Conservation (phyloP, 345 rosid genomes). For the Corchorus olitorius region DNA sequence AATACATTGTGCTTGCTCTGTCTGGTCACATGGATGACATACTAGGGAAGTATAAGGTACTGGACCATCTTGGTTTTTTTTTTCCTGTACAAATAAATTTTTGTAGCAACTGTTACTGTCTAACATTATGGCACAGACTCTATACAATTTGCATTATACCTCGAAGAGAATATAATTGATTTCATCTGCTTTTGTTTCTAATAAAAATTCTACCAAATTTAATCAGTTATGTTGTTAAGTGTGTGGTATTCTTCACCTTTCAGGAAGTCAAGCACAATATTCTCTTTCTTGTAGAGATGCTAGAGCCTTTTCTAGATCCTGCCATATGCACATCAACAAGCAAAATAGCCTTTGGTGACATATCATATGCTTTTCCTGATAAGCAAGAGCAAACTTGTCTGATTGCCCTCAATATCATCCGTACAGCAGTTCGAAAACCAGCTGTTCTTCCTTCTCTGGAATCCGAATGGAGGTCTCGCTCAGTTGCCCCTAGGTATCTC, state of each 20-base stretch:
- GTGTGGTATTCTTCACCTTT: conserved; percentile 17
- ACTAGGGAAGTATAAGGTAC: conserved; percentile 77
- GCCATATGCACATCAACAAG: conserved; percentile 53
- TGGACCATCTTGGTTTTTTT: not conserved
- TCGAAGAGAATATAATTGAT: not conserved
- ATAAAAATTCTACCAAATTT: not conserved
- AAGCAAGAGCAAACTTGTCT: conserved; percentile 60
- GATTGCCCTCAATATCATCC: conserved; percentile 66
- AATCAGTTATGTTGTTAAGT: not conserved
- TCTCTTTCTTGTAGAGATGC: conserved; percentile 83
- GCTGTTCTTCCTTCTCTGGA: conserved; percentile 81
- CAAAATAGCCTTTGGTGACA: conserved; percentile 62
- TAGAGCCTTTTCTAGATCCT: conserved; percentile 82
- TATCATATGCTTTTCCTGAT: conserved; percentile 48
- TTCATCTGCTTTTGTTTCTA: not conserved
- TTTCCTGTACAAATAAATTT: conserved; percentile 3
- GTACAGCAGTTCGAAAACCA: conserved; percentile 64
- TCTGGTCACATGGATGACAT: conserved; percentile 86
- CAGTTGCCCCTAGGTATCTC: conserved; percentile 79
- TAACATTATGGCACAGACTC: not conserved
- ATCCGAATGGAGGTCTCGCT: conserved; percentile 79
- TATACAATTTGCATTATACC: not conserved
- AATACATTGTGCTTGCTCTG: conserved; percentile 71
- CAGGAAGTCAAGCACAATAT: conserved; percentile 83
- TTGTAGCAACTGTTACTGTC: not conserved